These are phyloP conservation scores for Trichophaea hybrida DNA, from an alignment of 2,329 filamentous ascomycete genomes.

Conservation along the genomic window DNA sequence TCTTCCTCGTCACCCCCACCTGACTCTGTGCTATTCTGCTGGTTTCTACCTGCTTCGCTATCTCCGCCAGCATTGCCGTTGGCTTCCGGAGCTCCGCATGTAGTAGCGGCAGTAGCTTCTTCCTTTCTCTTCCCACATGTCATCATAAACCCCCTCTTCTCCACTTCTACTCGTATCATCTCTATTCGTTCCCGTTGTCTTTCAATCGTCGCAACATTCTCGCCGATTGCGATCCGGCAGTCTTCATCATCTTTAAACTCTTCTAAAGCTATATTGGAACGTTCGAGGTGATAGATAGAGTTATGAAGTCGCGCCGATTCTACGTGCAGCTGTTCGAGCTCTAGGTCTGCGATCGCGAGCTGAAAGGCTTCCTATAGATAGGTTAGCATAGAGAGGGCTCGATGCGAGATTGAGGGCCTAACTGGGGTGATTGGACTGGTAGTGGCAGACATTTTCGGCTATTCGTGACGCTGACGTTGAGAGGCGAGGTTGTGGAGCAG, in stretches of 20 bases:
- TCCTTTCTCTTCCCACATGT: slow-evolving; percentile 1
- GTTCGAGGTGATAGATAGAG: slow-evolving; percentile 25
- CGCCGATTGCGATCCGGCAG: slow-evolving; percentile 14
- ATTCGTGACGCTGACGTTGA: neutral
- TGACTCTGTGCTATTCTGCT: neutral
- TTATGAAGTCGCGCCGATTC: slow-evolving; percentile 26
- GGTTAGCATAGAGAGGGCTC: neutral
- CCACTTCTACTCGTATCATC: slow-evolving; percentile 16
- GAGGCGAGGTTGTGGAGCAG: neutral
- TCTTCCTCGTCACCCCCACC: neutral
- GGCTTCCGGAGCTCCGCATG: neutral
- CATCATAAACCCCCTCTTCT: neutral
- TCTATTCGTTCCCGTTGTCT: slow-evolving; percentile 17
- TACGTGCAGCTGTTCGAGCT: slow-evolving; percentile 25
- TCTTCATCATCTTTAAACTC: slow-evolving; percentile 15
- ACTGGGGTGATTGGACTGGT: neutral
- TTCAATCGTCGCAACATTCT: slow-evolving; percentile 18
- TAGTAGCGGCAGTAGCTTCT: neutral
- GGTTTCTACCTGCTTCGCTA: neutral
- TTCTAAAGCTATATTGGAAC: slow-evolving; percentile 20
- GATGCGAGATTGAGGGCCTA: neutral
- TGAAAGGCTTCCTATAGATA: slow-evolving; percentile 22
- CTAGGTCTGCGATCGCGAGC: slow-evolving; percentile 22
- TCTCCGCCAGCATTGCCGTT: neutral
- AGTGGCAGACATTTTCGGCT: neutral